These are phyloP conservation scores for Hemisphaericaspora nanyangensis DNA, from an alignment of 805 yeast species.

Conservation along the genomic window DNA sequence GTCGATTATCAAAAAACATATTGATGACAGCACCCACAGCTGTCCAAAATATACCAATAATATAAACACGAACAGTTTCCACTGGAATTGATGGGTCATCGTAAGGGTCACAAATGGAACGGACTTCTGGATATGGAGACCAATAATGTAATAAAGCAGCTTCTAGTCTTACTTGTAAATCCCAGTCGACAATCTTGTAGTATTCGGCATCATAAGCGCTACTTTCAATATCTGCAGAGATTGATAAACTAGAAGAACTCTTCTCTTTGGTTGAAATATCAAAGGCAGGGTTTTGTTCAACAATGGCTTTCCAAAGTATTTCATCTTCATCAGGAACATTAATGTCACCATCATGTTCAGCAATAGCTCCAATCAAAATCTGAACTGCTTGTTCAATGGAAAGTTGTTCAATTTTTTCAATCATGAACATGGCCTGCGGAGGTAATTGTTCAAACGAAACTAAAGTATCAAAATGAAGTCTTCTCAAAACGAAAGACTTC, in stretches of 20 bases:
- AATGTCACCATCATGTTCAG: conserved; percentile 27
- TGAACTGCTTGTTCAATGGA: conserved; percentile 18
- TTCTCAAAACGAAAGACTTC: conserved; percentile 24
- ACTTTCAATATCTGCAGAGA: background rate
- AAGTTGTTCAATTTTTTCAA: conserved; percentile 25
- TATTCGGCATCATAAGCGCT: conserved; percentile 2
- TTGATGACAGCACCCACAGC: conserved; percentile 51
- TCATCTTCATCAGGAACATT: conserved; percentile 29
- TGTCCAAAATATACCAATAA: conserved; percentile 48
- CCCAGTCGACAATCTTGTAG: conserved; percentile 9
- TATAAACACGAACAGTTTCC: conserved; percentile 47
- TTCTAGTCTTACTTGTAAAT: conserved; percentile 31
- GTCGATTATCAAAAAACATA: conserved; percentile 52
- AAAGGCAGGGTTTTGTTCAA: conserved; percentile 1
- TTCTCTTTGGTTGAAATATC: background rate
- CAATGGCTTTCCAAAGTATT: conserved; percentile 19
- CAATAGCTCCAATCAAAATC: conserved; percentile 25
- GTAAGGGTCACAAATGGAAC: conserved; percentile 26
- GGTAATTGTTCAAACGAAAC: conserved; percentile 29
- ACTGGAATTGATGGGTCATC: conserved; percentile 34
- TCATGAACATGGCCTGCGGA: conserved; percentile 22
- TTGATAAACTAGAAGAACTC: background rate
- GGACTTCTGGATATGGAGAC: conserved; percentile 30
- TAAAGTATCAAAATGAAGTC: conserved; percentile 23
- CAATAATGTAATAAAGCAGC: conserved; percentile 37